phyloP scores from a whole-genome alignment of 2,329 filamentous ascomycete genomes.

The Claviceps monticola region DNA sequence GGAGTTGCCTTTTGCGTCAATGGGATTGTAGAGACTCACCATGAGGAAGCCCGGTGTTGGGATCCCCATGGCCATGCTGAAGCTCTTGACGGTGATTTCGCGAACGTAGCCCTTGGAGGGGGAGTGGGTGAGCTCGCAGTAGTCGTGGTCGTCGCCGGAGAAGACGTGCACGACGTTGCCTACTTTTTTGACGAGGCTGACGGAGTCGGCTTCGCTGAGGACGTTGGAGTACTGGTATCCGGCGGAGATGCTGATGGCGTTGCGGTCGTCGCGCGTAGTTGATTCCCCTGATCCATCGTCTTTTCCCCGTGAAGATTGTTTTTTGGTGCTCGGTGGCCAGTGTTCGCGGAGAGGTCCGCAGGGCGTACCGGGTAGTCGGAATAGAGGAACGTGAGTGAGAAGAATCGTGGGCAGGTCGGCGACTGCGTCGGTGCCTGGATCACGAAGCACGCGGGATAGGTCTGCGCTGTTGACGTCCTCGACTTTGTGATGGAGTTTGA shows the following conservation, averaged over 20 bases:
- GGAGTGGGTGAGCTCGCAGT: constrained; percentile 78
- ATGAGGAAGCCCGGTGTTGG: constrained; percentile 75
- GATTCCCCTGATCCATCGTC: constrained; percentile 20
- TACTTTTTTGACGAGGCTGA: constrained; percentile 59
- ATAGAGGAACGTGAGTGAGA: constrained; percentile 83
- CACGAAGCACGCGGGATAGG: constrained; percentile 15
- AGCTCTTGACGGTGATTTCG: constrained; percentile 91
- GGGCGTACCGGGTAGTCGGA: constrained; percentile 65
- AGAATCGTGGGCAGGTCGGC: constrained; percentile 73
- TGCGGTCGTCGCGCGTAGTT: constrained; percentile 33
- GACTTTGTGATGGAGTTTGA: constrained; percentile 43
- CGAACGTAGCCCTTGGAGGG: constrained; percentile 48
- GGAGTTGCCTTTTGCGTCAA: constrained; percentile 46
- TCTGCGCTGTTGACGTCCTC: constrained; percentile 41
- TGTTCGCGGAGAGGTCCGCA: constrained; percentile 80
- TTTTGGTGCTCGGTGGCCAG: constrained; percentile 49
- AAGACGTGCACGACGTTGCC: constrained; percentile 79
- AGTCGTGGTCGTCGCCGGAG: constrained; percentile 95
- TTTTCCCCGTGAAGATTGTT: constrained; percentile 15
- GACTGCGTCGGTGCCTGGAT: constrained; percentile 28
- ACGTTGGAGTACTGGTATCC: constrained; percentile 98
- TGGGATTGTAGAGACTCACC: constrained; percentile 82
- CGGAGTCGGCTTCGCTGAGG: constrained; percentile 61
- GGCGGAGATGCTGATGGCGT: constrained; percentile 60
- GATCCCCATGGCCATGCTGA: constrained; percentile 95